These are phyloP conservation scores for Psilocybe sp. DNA, from an alignment of 768 basidiomycete species.

Conservation along the genomic window DNA sequence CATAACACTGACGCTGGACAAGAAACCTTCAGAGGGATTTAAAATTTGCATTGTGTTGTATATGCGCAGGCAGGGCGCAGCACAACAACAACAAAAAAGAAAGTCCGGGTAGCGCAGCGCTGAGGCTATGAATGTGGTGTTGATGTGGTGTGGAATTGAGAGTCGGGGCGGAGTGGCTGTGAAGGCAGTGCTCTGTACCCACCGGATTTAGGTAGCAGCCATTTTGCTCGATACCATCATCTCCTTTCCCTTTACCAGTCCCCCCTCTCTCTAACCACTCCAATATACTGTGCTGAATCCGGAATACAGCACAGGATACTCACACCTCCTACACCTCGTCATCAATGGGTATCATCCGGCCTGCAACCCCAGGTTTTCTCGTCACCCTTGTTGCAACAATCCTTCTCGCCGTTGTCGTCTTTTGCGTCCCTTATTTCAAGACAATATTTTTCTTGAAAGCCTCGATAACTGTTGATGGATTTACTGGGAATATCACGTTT, in stretches of 20 bases:
- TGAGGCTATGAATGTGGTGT: not conserved
- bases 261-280: constrained; percentile 6
- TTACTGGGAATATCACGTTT: constrained; percentile 69
- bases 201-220: not conserved
- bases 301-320: constrained; percentile 2
- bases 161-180: not conserved
- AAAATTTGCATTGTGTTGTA: too few species aligned
- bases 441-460: constrained; percentile 88
- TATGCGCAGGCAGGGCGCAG: too few species aligned
- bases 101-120: not conserved
- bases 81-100: too few species aligned
- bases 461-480: constrained; percentile 41
- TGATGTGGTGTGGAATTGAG: not conserved
- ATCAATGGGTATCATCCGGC: constrained; percentile 64
- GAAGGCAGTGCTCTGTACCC: too few species aligned
- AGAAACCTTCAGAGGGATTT: too few species aligned
- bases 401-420: constrained; percentile 82
- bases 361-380: constrained; percentile 88
- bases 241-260: not conserved
- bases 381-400: constrained; percentile 76
- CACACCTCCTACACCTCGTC: constrained; percentile 1
- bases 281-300: constrained; percentile 6
- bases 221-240: constrained; percentile 7
- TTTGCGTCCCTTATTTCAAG: constrained; percentile 89
- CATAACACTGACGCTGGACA: too few species aligned